phyloP scores from a whole-genome alignment of 331 rosid species.

The Stylosanthes scabra region DNA sequence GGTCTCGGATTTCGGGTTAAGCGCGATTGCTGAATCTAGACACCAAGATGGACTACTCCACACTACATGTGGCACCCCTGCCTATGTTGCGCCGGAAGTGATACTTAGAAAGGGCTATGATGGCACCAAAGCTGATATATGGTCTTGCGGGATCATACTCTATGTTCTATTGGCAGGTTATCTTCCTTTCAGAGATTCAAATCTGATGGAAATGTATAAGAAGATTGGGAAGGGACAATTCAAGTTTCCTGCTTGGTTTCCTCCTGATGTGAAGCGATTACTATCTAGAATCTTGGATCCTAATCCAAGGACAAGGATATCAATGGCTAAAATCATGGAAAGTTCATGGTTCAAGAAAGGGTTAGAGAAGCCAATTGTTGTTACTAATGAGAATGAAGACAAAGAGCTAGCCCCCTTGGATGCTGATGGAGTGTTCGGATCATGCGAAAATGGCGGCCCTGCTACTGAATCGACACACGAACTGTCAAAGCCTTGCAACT shows the following conservation, averaged over 20 bases:
- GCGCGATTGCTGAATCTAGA: conserved; percentile 74
- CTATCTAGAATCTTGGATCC: conserved; percentile 78
- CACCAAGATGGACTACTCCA: conserved; percentile 89
- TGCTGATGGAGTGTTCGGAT: conserved; percentile 57
- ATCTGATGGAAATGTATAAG: conserved; percentile 80
- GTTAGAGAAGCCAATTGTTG: conserved; percentile 34
- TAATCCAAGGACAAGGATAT: conserved; percentile 70
- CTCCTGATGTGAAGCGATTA: conserved; percentile 63
- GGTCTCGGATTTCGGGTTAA: conserved; percentile 78
- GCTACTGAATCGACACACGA: conserved; percentile 44
- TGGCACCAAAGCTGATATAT: conserved; percentile 85
- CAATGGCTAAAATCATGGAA: conserved; percentile 68
- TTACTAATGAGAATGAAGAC: conserved; percentile 24
- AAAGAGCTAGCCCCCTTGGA: conserved; percentile 54
- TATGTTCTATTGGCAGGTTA: conserved; percentile 83
- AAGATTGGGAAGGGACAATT: conserved; percentile 80
- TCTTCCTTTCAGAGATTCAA: conserved; percentile 84
- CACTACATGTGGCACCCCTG: conserved; percentile 94
- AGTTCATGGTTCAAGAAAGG: conserved; percentile 78
- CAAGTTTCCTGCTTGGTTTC: conserved; percentile 82
- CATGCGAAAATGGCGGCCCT: conserved; percentile 42
- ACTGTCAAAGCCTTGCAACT: conserved; percentile 55
- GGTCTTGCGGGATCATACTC: conserved; percentile 90
- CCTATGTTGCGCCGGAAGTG: conserved; percentile 92
- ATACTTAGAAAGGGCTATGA: conserved; percentile 81